These are phyloP conservation scores for Sarocladiaceae sp. DNA, from an alignment of 2,329 filamentous ascomycete genomes.

Conservation along the genomic window DNA sequence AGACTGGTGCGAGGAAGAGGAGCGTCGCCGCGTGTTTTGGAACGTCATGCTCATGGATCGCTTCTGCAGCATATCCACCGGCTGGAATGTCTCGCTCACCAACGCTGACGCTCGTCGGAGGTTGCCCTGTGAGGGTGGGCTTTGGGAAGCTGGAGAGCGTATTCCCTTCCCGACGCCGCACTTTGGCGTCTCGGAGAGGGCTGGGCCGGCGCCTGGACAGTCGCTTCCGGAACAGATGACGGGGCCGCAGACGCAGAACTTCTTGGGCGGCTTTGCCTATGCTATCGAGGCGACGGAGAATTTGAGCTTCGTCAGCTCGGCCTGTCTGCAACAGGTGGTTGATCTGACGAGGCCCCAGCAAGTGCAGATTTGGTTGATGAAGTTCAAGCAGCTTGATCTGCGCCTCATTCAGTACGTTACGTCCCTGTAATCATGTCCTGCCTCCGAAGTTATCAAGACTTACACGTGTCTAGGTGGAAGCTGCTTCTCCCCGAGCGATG, in stretches of 20 bases:
- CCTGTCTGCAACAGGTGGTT: constrained; percentile 36
- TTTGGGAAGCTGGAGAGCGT: constrained; percentile 32
- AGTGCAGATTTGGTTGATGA: constrained; percentile 35
- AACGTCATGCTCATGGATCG: constrained; percentile 35
- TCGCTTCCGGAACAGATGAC: constrained; percentile 13
- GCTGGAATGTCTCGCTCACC: constrained; percentile 32
- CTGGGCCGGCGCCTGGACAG: neutral
- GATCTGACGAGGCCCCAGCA: constrained; percentile 30
- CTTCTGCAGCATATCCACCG: constrained; percentile 35
- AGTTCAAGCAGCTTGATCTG: constrained; percentile 41
- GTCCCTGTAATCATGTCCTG: too few relatives aligned
- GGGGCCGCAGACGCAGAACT: constrained; percentile 21
- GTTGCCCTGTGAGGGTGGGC: constrained; percentile 32
- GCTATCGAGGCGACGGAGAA: constrained; percentile 42
- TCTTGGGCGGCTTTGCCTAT: constrained; percentile 37
- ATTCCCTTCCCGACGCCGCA: constrained; percentile 32
- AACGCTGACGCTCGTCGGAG: constrained; percentile 31
- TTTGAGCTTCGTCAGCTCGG: constrained; percentile 35
- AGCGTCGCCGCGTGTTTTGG: constrained; percentile 36
- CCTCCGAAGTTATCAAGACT: too few relatives aligned
- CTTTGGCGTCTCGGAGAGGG: constrained; percentile 33
- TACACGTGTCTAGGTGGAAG: constrained; percentile 32
- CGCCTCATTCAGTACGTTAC: constrained; percentile 33
- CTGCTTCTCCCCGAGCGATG: constrained; percentile 39
- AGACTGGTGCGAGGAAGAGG: constrained; percentile 33